Base-by-base conservation (phyloP, 768 basidiomycete genomes). In the Suillus plorans region DNA sequence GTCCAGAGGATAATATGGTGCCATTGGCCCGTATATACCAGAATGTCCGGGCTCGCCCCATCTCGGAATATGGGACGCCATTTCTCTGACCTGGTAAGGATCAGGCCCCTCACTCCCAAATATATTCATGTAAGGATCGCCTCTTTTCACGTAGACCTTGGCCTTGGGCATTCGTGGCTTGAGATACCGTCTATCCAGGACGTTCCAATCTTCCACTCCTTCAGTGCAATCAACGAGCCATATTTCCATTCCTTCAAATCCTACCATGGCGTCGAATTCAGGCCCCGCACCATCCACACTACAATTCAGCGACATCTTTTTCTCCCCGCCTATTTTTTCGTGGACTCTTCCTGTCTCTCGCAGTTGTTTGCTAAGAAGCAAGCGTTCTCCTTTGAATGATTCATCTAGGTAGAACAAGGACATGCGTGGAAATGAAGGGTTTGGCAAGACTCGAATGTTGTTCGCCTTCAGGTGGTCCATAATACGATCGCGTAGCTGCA, bases 351-450 rank as follows among this genome's bases (percentile, higher is more conserved):
- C 58, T 25, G 58, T 42, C 5, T 18, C 28, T 42, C 16, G 10
- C 20, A 59, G 5, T 31, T 42, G 25, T 12, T 59, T 37, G 10
- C 10, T 2, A 1, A 59, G 58, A 4, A 28, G 41, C 18, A 4
- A 6, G 6, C 58, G 58, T 28, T 42, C 58, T 42, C 58, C 39
- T 18, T 28, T 41, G 41, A 18, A 12, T 1, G 39, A 31, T 42
- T 59, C 58, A 28, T 59, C 58, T 20, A 42, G 25, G 58, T 59
- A 59, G 58, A 42, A 59, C 41, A 59, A 59, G 3, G 58, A 13
- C 41, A 59, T 20, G 18, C 13, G 58, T 3, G 58, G 58, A 41
- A 58, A 41, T 28, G 58, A 59, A 28, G 39, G 41, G 10, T 12
- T 42, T 18, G 25, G 10, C 10, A 10, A 13, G 28, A 25, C 18